phyloP scores from a whole-genome alignment of 352 stramenopile genomes.

The Pythium grandisporangium region DNA sequence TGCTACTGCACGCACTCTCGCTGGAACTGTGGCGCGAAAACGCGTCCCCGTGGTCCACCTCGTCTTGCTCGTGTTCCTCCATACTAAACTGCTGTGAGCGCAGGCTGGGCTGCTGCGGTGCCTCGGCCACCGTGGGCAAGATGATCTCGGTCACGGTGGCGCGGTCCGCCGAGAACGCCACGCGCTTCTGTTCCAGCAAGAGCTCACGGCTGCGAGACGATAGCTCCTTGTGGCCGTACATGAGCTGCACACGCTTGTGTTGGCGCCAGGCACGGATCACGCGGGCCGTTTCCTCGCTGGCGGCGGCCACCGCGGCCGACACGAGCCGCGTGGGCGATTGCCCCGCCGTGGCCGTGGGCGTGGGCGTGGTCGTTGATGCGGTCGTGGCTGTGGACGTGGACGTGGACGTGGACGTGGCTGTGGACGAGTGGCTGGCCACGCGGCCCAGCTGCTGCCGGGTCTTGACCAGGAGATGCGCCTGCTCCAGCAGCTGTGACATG shows the following conservation, averaged over 20 bases:
- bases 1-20: slow-evolving; percentile 18
- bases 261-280: slow-evolving; percentile 80
- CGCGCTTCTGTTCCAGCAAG: slow-evolving; percentile 81
- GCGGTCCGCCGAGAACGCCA: slow-evolving; percentile 76
- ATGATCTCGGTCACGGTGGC: slow-evolving; percentile 84
- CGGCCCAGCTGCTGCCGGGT: slow-evolving; percentile 45
- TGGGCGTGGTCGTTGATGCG: not conserved
- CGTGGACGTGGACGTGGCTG: slow-evolving; percentile 5
- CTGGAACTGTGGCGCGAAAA: slow-evolving; percentile 22
- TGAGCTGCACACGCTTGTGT: slow-evolving; percentile 81
- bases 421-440: too few relatives aligned
- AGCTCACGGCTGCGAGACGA: slow-evolving; percentile 68
- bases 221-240: slow-evolving; percentile 83
- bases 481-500: slow-evolving; percentile 54
- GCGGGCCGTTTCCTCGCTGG: slow-evolving; percentile 64
- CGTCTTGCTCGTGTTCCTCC: not conserved
- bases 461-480: slow-evolving; percentile 76
- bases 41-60: too few relatives aligned
- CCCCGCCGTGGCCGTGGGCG: not conserved
- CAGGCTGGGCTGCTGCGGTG: slow-evolving; percentile 9
- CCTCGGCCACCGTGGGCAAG: slow-evolving; percentile 43
- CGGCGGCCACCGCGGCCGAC: slow-evolving; percentile 17
- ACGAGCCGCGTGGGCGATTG: not conserved
- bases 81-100: not conserved
- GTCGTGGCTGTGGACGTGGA: not conserved